Percentiles rank a stretch among this genome's conserved stretches.
phyloP scores from a whole-genome alignment of 768 basidiomycete species.

The Amanita fuliginea region DNA sequence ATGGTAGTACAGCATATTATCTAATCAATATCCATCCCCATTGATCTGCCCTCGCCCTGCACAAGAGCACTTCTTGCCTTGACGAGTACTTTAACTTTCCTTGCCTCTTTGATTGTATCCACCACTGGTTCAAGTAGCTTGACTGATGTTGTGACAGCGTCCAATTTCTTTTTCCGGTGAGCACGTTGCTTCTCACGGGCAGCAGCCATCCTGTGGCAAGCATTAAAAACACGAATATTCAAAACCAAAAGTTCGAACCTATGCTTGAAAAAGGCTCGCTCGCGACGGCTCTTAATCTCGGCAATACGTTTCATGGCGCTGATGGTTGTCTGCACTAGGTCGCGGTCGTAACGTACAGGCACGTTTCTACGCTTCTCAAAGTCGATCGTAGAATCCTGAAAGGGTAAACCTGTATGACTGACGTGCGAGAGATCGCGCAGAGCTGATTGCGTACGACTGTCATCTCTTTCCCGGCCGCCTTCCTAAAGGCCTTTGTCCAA shows the following conservation, averaged over 20 bases:
- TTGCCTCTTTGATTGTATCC: constrained; percentile 33
- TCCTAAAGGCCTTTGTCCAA: constrained; percentile 99
- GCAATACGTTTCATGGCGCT: constrained; percentile 93
- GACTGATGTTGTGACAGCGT: constrained; percentile 45
- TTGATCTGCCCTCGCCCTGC: constrained; percentile 73
- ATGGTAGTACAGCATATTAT: no score
- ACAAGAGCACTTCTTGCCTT: constrained; percentile 66
- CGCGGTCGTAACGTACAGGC: constrained; percentile 94
- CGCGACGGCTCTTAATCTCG: constrained; percentile 85
- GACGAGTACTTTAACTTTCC: constrained; percentile 64
- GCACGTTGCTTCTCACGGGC: constrained; percentile 69
- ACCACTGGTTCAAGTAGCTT: constrained; percentile 58
- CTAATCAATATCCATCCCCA: constrained; percentile 86
- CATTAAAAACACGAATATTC: constrained; percentile 4
- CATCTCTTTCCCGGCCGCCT: constrained; percentile 99
- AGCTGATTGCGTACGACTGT: constrained; percentile 62
- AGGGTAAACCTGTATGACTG: background rate
- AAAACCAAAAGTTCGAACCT: constrained; percentile 30
- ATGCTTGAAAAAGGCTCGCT: constrained; percentile 94
- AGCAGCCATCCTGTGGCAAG: constrained; percentile 60
- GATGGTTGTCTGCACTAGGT: constrained; percentile 84
- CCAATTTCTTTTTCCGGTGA: constrained; percentile 57
- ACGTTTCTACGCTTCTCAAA: constrained; percentile 99
- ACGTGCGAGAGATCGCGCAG: background rate
- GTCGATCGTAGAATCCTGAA: constrained; percentile 92